Conservation (phyloP, 495 filamentous ascomycete genomes). For the Durotheca rogersii region DNA sequence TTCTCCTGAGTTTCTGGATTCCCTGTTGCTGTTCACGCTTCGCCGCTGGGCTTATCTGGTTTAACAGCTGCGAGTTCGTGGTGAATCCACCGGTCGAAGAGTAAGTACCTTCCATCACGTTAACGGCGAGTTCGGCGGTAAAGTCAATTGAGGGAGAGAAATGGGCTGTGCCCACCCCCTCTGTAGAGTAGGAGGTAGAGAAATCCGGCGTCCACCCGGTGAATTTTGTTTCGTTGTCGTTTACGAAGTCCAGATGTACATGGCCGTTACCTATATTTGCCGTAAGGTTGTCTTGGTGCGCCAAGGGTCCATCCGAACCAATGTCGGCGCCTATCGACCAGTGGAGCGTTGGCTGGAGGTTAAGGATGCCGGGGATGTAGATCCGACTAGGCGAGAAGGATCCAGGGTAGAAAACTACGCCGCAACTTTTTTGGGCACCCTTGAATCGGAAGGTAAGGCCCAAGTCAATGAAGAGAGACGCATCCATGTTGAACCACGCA, state of each 20-base stretch:
- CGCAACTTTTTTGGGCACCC: slow-evolving; percentile 22
- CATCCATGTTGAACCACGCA: slow-evolving; percentile 38
- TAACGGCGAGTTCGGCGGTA: slow-evolving; percentile 19
- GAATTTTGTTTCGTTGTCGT: slow-evolving; percentile 18
- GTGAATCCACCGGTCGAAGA: slow-evolving; percentile 16
- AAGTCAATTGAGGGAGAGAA: slow-evolving; percentile 22
- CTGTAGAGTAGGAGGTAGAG: slow-evolving; percentile 24
- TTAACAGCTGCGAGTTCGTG: slow-evolving; percentile 21
- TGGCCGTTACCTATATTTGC: slow-evolving; percentile 31
- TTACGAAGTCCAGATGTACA: slow-evolving; percentile 34
- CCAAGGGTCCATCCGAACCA: slow-evolving; percentile 22
- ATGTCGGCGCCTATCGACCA: slow-evolving; percentile 34
- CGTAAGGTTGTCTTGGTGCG: slow-evolving; percentile 23
- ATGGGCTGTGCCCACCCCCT: slow-evolving; percentile 25
- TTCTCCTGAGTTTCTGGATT: too few species aligned
- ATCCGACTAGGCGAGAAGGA: slow-evolving; percentile 30
- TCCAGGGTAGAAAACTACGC: slow-evolving; percentile 18
- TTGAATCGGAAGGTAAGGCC: slow-evolving; percentile 28
- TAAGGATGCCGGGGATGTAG: slow-evolving; percentile 29
- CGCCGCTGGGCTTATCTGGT: slow-evolving; percentile 20
- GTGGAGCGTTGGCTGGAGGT: slow-evolving; percentile 28
- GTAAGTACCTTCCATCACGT: slow-evolving; percentile 16
- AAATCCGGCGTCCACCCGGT: slow-evolving; percentile 33
- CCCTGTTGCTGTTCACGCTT: slow-evolving; percentile 23
- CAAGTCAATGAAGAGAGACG: slow-evolving; percentile 28